phyloP scores from a whole-genome alignment of 2,329 filamentous ascomycete species.

The Neofusicoccum cordaticola region DNA sequence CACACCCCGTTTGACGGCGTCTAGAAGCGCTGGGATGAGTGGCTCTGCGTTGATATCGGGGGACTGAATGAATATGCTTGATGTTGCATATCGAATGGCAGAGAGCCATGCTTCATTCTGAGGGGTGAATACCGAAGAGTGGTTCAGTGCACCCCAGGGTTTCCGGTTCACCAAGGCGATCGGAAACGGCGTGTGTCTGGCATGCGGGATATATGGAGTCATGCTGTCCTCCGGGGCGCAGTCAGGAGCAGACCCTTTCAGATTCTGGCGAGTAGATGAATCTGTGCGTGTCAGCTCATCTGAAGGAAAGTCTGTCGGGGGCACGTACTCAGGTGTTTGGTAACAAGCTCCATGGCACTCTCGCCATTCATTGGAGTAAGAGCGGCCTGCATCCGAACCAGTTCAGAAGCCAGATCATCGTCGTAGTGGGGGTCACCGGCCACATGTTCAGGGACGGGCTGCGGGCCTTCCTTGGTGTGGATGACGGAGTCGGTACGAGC shows the following conservation, averaged over 20 bases:
- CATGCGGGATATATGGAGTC: conserved; percentile 63
- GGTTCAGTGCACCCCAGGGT: conserved; percentile 64
- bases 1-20: conserved; percentile 65
- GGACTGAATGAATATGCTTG: conserved; percentile 71
- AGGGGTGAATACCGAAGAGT: conserved; percentile 60
- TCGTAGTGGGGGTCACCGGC: conserved; percentile 64
- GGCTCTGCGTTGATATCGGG: conserved; percentile 73
- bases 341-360: conserved; percentile 57
- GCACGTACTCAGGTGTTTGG: conserved; percentile 58
- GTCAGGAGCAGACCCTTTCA: conserved; percentile 55
- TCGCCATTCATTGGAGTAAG: conserved; percentile 53
- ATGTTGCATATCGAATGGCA: conserved; percentile 61
- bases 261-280: conserved; percentile 51
- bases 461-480: not conserved
- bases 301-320: not conserved
- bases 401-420: conserved; percentile 57
- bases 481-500: not conserved
- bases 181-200: conserved; percentile 57
- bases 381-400: conserved; percentile 58
- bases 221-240: conserved; percentile 55
- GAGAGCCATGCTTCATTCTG: conserved; percentile 76
- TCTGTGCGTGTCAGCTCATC: conserved; percentile 36
- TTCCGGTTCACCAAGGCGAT: conserved; percentile 70
- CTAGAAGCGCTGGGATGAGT: conserved; percentile 60
- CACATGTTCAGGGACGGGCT: conserved; percentile 48